Conservation (phyloP, 2,329 filamentous ascomycete genomes). For the Chaetoscypha palmicola region DNA sequence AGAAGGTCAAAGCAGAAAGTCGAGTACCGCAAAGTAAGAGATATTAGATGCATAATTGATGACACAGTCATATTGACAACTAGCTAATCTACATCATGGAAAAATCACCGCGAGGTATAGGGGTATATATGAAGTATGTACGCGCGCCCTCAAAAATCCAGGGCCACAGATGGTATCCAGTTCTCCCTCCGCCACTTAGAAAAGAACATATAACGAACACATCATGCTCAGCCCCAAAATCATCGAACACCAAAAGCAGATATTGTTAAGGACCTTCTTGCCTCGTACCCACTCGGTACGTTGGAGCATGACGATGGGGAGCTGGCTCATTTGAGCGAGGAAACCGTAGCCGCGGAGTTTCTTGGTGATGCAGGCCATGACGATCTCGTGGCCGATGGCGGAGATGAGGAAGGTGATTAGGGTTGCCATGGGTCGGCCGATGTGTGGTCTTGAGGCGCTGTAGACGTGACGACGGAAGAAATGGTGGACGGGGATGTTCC, state of each 20-base stretch:
- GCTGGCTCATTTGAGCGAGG: conserved; percentile 89
- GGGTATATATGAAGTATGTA: too few species aligned
- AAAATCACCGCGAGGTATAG: too few species aligned
- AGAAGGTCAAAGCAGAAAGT: too few species aligned
- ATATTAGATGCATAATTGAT: too few species aligned
- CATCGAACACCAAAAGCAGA: conserved; percentile 89
- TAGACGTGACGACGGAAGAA: conserved; percentile 96
- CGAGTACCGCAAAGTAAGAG: too few species aligned
- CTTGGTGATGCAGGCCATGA: conserved; percentile 97
- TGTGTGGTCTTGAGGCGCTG: conserved; percentile 67
- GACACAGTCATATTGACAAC: too few species aligned
- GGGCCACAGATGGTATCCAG: too few species aligned
- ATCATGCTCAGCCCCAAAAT: conserved; percentile 71
- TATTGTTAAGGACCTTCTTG: conserved; percentile 74
- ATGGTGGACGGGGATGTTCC: conserved; percentile 96
- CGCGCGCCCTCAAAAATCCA: too few species aligned
- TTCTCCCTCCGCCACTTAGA: too few species aligned
- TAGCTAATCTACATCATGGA: too few species aligned
- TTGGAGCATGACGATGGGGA: conserved; percentile 91
- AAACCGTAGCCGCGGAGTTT: conserved; percentile 94
- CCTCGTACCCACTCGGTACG: conserved; percentile 69
- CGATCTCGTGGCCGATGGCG: conserved; percentile 83
- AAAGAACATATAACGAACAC: conserved; percentile 24
- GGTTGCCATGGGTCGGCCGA: conserved; percentile 72
- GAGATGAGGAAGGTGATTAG: conserved; percentile 87